Base-by-base conservation (phyloP, 2,329 filamentous ascomycete species). In the Xylariales sp. region DNA sequence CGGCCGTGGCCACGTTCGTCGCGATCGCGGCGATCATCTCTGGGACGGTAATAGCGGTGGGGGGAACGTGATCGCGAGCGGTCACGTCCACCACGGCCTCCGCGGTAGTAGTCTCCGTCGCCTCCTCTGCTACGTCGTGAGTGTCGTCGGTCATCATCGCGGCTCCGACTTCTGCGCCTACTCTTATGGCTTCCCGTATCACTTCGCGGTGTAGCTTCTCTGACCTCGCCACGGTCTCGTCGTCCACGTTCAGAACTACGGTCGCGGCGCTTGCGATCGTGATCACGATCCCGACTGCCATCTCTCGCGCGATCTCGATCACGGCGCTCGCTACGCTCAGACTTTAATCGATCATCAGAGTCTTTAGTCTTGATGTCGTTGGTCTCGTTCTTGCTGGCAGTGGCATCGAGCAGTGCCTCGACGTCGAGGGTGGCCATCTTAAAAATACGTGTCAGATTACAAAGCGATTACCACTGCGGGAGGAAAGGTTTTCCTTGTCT, bases 351-450 rank as follows among this genome's bases (percentile, higher is more conserved):
- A 55, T 81, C 78, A 50, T 72, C 69, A 49, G 80, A 76, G 48
- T 79, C 77, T 51, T 66, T 61, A 49, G 62, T 53, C 54, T 66
- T 68, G 47, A 55, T 59, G 46, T 70, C 70, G 55, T 71, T 70
- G 40, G 75, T 68, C 40, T 70, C 67, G 44, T 62, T 61, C 46
- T 71, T 66, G 51, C 74, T 72, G 39, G 86, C 87, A 48, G 86
- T 88, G 38, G 86, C 87, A 66, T 95, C 89, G 53, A 96, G 81
- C 51, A 96, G 78, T 51, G 88, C 88, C 73, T 96, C 90, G 55
- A 96, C 88, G 60, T 95, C 88, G 53, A 75, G 61, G 43, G 64
- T 69, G 39, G 70, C 64, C 71, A 76, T 75, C 48, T 51, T 65
- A 31, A n/a, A 16, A 24, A 18, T n/a, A 38, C 15, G 38, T 44